Percentiles rank a stretch among this genome's conserved stretches.
Evolutionary conservation across 1,284 basidiomycete species (phyloP).

Genomic region (Naganishia liquefaciens): DNA sequence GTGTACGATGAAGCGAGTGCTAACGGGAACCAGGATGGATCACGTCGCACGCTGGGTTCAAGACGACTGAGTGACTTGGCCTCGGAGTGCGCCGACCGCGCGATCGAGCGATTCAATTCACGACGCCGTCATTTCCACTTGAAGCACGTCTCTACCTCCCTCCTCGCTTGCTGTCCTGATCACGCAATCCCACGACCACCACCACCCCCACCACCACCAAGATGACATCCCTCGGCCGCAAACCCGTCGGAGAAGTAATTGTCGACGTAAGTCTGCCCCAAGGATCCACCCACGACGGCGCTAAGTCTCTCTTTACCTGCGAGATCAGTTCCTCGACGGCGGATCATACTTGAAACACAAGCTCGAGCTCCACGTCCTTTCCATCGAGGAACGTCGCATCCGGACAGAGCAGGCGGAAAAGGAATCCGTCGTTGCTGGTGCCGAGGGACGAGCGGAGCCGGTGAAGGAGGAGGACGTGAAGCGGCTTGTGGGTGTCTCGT

Average conservation of each 20-base stretch:
- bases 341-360: constrained; percentile 25
- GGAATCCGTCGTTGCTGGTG: constrained; percentile 1
- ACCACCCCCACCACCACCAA: background rate
- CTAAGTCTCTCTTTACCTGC: background rate
- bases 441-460: constrained; percentile 15
- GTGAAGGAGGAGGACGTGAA: constrained; percentile 24
- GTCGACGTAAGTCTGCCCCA: constrained; percentile 19
- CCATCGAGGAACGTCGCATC: constrained; percentile 25
- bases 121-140: no score
- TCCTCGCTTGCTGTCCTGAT: background rate
- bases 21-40: background rate
- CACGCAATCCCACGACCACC: background rate
- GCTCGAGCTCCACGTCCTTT: constrained; percentile 20
- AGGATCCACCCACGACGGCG: background rate
- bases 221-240: constrained; percentile 22
- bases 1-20: background rate
- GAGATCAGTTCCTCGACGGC: constrained; percentile 18
- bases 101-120: constrained; percentile 6
- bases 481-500: constrained; percentile 12
- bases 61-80: background rate
- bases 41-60: background rate
- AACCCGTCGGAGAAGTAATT: constrained; percentile 27
- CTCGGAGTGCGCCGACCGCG: constrained; percentile 14
- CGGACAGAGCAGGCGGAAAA: constrained; percentile 15
- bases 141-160: background rate